Evolutionary conservation across 768 basidiomycete species (phyloP), one percentile per base, ranked within the genome.

Genomic region (Rhizopogon roseolus): DNA sequence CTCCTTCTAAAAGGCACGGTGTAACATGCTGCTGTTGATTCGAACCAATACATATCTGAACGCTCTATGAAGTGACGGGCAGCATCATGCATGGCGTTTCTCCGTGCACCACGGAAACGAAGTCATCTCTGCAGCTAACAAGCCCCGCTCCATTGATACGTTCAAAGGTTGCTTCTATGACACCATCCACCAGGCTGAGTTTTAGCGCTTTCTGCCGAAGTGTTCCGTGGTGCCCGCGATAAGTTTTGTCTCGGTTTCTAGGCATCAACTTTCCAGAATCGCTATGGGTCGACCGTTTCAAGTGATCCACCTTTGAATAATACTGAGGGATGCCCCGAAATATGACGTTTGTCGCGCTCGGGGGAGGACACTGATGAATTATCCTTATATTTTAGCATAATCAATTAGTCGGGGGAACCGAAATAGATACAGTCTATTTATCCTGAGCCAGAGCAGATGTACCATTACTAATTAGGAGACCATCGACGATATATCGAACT

Each of bases 401-500:
- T 9, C 8, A 29, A 29, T 1, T 9, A 29, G 8, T 29, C 16
- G 37, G 17, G 39, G 40, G 27, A 55, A n/a, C n/a, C n/a, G n/a
- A n/a, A n/a, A n/a, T n/a, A n/a, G n/a, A n/a, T n/a, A n/a, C n/a
- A n/a, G n/a, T n/a, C n/a, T n/a, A n/a, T n/a, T n/a, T n/a, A n/a
- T 64, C 49, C 19, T 57, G 49, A 56, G 54, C 11, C 54, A 49
- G 40, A 58, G 54, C 10, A n/a, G 1, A 53, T 58, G 11, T 60
- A 63, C 41, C 64, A 57, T 5, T 62, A 64, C 39, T n/a, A n/a
- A n/a, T n/a, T n/a, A n/a, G n/a, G 43, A 57, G 1, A 64, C 60
- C 0, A 54, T 55, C 2, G 49, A 52, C 4, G 55, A 50, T 2
- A 55, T 59, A 40, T 61, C 60, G 25, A 57, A n/a, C n/a, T n/a